Percentiles rank a stretch among this genome's conserved stretches.
These are phyloP conservation scores for Gymnopus androsaceus DNA, from an alignment of 1,284 basidiomycete species.

Conservation along the genomic window DNA sequence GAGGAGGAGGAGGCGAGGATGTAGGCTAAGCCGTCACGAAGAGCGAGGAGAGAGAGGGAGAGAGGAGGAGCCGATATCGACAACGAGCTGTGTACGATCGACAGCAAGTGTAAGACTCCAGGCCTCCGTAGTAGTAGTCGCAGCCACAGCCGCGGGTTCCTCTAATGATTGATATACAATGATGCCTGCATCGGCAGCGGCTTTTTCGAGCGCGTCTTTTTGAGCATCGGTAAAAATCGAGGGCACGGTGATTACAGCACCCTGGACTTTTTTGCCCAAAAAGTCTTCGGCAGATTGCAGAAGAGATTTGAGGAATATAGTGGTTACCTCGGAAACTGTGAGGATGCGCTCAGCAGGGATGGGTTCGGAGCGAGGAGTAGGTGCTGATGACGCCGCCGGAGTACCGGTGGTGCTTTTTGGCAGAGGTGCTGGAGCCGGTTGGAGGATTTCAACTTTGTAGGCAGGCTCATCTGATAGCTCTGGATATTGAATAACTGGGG, in stretches of 20 bases:
- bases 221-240: constrained; percentile 74
- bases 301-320: constrained; percentile 86
- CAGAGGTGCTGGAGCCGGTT: constrained; percentile 67
- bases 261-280: constrained; percentile 80
- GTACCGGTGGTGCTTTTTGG: constrained; percentile 54
- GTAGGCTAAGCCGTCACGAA: constrained; percentile 68
- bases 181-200: constrained; percentile 77
- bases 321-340: constrained; percentile 83
- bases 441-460: constrained; percentile 84
- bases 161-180: constrained; percentile 82
- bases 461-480: constrained; percentile 74
- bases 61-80: constrained; percentile 73
- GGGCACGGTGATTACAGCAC: constrained; percentile 86
- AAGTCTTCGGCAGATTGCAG: constrained; percentile 91
- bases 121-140: constrained; percentile 51
- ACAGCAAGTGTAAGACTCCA: constrained; percentile 44
- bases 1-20: constrained; percentile 49
- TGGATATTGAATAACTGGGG: constrained; percentile 78
- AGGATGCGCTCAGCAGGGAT: constrained; percentile 74
- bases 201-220: constrained; percentile 70
- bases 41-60: constrained; percentile 64
- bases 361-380: constrained; percentile 83
- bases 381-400: constrained; percentile 66
- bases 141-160: constrained; percentile 78
- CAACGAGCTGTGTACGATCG: constrained; percentile 70